These are phyloP conservation scores for Chlamydomonas applanata DNA, from an alignment of 139 green algal genomes.

Conservation along the genomic window DNA sequence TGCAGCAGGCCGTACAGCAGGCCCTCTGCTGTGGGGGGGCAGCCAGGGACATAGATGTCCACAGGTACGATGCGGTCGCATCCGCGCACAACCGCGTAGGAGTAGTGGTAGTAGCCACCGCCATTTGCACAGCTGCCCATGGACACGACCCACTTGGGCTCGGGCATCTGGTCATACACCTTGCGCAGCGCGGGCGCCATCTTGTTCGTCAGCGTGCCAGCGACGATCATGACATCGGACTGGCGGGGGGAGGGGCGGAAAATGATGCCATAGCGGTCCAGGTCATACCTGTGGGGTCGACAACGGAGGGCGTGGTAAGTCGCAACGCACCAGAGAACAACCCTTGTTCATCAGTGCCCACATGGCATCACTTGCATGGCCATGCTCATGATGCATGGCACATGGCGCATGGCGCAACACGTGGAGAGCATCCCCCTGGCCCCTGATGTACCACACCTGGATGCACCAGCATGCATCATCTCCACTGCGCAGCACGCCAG, in stretches of 20 bases:
- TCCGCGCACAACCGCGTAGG: slow-evolving; percentile 91
- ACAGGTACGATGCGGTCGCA: slow-evolving; percentile 93
- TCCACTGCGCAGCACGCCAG: slow-evolving; percentile 96
- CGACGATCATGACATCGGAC: slow-evolving; percentile 96
- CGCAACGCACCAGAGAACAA: neutral
- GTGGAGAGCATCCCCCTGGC: too few relatives aligned
- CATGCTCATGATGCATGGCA: too few relatives aligned
- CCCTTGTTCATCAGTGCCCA: neutral
- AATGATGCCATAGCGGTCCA: slow-evolving; percentile 93
- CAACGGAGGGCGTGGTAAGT: neutral
- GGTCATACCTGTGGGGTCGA: slow-evolving; percentile 47
- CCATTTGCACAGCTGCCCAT: slow-evolving; percentile 97
- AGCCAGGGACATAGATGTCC: slow-evolving; percentile 96
- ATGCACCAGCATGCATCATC: slow-evolving; percentile 85
- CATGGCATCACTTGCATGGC: neutral
- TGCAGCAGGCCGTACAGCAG: slow-evolving; percentile 95
- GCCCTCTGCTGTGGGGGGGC: slow-evolving; percentile 93
- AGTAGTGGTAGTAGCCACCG: slow-evolving; percentile 98
- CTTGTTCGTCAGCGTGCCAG: slow-evolving; percentile 97
- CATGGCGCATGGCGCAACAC: neutral
- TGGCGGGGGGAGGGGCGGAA: slow-evolving; percentile 91
- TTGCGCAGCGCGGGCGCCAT: slow-evolving; percentile 96
- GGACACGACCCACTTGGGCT: slow-evolving; percentile 95
- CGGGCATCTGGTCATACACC: slow-evolving; percentile 96
- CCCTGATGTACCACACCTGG: slow-evolving; percentile 2